Evolutionary conservation across 495 filamentous ascomycete genomes (phyloP).

Genomic region (Penicillium salamii): DNA sequence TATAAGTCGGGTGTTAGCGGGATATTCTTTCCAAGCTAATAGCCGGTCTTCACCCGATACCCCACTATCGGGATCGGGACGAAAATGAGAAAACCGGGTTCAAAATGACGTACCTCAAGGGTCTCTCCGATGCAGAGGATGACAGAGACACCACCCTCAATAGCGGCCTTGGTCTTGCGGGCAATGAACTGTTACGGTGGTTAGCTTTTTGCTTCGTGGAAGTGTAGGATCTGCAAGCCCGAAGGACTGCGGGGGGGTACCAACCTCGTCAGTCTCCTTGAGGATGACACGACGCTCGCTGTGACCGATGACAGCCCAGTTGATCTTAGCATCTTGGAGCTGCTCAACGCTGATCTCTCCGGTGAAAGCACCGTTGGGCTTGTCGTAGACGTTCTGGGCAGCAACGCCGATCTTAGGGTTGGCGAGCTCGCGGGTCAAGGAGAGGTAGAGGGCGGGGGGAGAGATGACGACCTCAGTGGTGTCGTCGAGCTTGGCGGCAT

Average conservation of each 20-base stretch:
- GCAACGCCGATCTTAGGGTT: constrained; percentile 71
- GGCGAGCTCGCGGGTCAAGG: constrained; percentile 73
- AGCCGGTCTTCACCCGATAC: constrained; percentile 19
- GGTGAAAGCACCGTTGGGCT: constrained; percentile 94
- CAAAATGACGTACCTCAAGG: constrained; percentile 58
- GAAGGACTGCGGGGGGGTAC: constrained; percentile 11
- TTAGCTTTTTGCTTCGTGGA: not conserved
- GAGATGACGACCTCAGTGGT: constrained; percentile 83
- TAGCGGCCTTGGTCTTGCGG: constrained; percentile 85
- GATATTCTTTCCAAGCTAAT: constrained; percentile 11
- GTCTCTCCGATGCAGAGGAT: constrained; percentile 97
- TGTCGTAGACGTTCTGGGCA: constrained; percentile 94
- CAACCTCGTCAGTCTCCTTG: constrained; percentile 72
- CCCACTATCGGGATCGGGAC: constrained; percentile 27
- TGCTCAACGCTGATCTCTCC: constrained; percentile 92
- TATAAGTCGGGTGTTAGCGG: constrained; percentile 30
- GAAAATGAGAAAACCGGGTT: constrained; percentile 23
- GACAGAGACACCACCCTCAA: constrained; percentile 82
- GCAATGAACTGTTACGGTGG: constrained; percentile 62
- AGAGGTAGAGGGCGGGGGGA: constrained; percentile 86
- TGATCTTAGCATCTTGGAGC: constrained; percentile 79
- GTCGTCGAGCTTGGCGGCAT: constrained; percentile 60
- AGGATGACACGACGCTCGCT: constrained; percentile 87
- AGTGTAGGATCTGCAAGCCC: not conserved
- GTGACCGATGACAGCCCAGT: constrained; percentile 90